Evolutionary conservation across 768 basidiomycete genomes (phyloP), one percentile per base, ranked within the genome.

Genomic region (Krasilnikovozyma curviuscula): DNA sequence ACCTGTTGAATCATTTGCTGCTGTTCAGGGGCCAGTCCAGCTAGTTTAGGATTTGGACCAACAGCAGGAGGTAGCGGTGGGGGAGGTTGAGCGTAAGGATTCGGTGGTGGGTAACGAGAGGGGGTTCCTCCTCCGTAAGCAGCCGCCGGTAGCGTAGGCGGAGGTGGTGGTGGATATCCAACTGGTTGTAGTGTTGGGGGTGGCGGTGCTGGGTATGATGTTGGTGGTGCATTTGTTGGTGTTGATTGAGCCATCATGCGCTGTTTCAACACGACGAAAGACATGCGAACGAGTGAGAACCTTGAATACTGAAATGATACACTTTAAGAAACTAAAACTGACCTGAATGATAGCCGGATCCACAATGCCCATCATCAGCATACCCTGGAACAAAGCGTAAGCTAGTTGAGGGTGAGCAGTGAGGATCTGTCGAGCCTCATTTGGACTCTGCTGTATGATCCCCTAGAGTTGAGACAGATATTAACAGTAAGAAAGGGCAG

Each of bases 321-420:
- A 33, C 4, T 28, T 33, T 6, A 25, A 14, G 5, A 7, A 31
- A 12, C 5, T 27, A 33, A 19, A 28, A 50, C 63, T 71, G 55
- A 83, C 79, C 59, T 83, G 76, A 3, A 98, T 70, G 40, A 93
- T 76, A 5, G 76, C 73, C 3, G 82, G 74, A 55, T 95, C 88
- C 33, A 97, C 83, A 16, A 97, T 83, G 58, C 88, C 83, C 72
- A 89, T 84, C 40, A 95, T 67, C 8, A 97, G 68, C 54, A 98
- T 73, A 0, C 84, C 81, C 66, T 95, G 89, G 70, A 97, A 93
- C 13, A 97, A 71, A 4, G 93, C 93, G 63, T 95, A 97, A 2
- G 86, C 81, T 5, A 93, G 73, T 66, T 97, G 91, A 16, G 93
- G 93, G 57, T 95, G 80, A 16, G 77, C 71, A 23, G 76, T 68